These are phyloP conservation scores for Alternaria gansuensis DNA, from an alignment of 2,329 filamentous ascomycete genomes.

Conservation along the genomic window DNA sequence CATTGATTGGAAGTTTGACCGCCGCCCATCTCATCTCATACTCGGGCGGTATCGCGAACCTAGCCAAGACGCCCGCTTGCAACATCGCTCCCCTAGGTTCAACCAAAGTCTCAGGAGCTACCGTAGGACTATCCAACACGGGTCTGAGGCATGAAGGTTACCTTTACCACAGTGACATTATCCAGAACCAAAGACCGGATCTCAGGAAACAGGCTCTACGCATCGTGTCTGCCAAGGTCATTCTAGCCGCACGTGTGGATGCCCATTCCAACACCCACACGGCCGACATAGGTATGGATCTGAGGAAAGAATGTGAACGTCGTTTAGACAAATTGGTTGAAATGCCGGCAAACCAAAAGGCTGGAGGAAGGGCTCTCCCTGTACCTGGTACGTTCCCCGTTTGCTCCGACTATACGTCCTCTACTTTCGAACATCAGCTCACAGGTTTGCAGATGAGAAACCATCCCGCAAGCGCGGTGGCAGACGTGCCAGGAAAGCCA, in stretches of 20 bases:
- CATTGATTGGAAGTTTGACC: slow-evolving; percentile 88
- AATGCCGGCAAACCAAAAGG: slow-evolving; percentile 86
- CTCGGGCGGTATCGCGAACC: slow-evolving; percentile 83
- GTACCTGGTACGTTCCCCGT: background rate
- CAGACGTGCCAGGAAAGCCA: slow-evolving; percentile 87
- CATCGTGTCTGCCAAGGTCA: slow-evolving; percentile 90
- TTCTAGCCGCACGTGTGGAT: slow-evolving; percentile 91
- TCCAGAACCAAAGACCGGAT: slow-evolving; percentile 83
- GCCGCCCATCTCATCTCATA: slow-evolving; percentile 97
- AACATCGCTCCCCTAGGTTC: slow-evolving; percentile 91
- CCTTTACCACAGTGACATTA: slow-evolving; percentile 89
- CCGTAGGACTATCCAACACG: slow-evolving; percentile 85
- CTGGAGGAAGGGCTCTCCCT: slow-evolving; percentile 60
- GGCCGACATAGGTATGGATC: slow-evolving; percentile 81
- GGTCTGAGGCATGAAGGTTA: slow-evolving; percentile 91
- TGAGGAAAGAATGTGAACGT: slow-evolving; percentile 83
- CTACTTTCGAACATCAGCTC: slow-evolving; percentile 51
- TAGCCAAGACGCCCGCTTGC: slow-evolving; percentile 92
- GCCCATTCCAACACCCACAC: slow-evolving; percentile 82
- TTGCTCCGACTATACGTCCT: too few species aligned
- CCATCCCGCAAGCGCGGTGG: slow-evolving; percentile 92
- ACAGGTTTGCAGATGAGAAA: slow-evolving; percentile 92
- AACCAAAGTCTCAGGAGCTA: slow-evolving; percentile 81
- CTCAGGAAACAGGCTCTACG: slow-evolving; percentile 93
- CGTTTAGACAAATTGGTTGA: slow-evolving; percentile 93